Percentiles rank a stretch among this genome's conserved stretches.
These are phyloP conservation scores for Lenzites betulinus DNA, from an alignment of 768 basidiomycete genomes.

Conservation along the genomic window DNA sequence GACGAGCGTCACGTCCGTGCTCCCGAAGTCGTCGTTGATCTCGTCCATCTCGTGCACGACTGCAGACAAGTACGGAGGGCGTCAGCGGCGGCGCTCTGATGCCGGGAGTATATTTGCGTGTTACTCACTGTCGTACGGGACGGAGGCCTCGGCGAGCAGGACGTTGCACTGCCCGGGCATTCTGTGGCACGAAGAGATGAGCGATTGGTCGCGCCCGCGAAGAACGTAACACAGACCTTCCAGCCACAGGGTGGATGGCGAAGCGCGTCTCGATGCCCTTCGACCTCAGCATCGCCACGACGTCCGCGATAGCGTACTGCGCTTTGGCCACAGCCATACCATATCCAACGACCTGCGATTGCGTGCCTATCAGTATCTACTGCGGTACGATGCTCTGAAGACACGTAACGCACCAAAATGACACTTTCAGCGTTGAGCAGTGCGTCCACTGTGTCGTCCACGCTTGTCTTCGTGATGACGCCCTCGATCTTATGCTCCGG, in stretches of 20 bases:
- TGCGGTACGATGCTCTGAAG: background rate
- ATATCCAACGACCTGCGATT: slow-evolving; percentile 71
- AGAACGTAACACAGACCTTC: slow-evolving; percentile 32
- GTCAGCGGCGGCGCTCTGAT: background rate
- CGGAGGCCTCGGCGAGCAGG: slow-evolving; percentile 86
- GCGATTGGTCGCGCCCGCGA: background rate
- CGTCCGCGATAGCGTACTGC: slow-evolving; percentile 75
- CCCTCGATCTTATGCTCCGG: slow-evolving; percentile 77
- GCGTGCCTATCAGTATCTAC: background rate
- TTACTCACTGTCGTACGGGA: slow-evolving; percentile 81
- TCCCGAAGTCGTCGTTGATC: slow-evolving; percentile 89
- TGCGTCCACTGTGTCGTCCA: slow-evolving; percentile 81
- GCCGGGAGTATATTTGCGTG: background rate
- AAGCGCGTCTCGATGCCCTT: slow-evolving; percentile 83
- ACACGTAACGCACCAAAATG: slow-evolving; percentile 55
- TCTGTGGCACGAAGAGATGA: slow-evolving; percentile 35
- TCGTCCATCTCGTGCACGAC: slow-evolving; percentile 94
- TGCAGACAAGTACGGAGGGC: slow-evolving; percentile 35
- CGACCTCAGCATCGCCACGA: slow-evolving; percentile 67
- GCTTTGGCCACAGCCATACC: slow-evolving; percentile 94
- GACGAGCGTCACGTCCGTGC: slow-evolving; percentile 88
- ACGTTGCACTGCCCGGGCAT: slow-evolving; percentile 96
- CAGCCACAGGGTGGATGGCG: slow-evolving; percentile 88
- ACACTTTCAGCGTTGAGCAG: slow-evolving; percentile 81
- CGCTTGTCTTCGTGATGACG: slow-evolving; percentile 70